Evolutionary conservation across 1,139 yeast genomes (phyloP), one percentile per base, ranked within the genome.

Genomic region (Meyerozyma athensensis): DNA sequence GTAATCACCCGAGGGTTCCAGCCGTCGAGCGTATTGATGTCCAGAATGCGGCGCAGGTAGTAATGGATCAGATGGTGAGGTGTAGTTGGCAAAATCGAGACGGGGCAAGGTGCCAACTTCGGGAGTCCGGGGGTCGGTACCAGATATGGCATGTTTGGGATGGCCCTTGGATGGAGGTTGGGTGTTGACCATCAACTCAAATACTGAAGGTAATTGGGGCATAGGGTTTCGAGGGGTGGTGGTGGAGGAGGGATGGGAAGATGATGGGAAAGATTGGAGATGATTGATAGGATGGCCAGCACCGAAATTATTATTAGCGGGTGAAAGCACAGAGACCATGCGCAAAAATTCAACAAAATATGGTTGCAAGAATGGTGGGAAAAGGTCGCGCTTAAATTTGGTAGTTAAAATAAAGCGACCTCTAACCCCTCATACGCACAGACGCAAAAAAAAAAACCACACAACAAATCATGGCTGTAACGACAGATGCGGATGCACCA

Each of bases 191-290:
- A 63, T 55, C 39, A 63, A 50, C 46, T 63, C 68, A 28, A 63
- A 56, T 17, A 63, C 67, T 6, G 68, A 61, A 24, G 68, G 68
- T 39, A 63, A 58, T 44, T 59, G 65, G 5, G 65, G 54, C 68
- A 61, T 61, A 14, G 19, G 10, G 17, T 4, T 12, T n/a, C 28
- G 17, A 17, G 14, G 30, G 30, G 4, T 26, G 30, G 30, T 10
- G 9, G 3, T 26, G 12, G 9, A 8, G 16, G 16, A 12, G 16
- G 19, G 14, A 14, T 14, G 14, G 30, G 4, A 7, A 26, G 14
- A 17, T 26, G 14, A 10, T 10, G 19, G 32, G 32, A 12, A n/a
- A 23, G 10, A n/a, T 9, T n/a, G 23, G 10, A 8, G 23, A 21
- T 21, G 23, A n/a, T 21, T 14, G 28, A 17, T 7, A 24, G 14